Conservation (phyloP, 1,284 basidiomycete genomes). For the Butyriboletus appendiculatus region DNA sequence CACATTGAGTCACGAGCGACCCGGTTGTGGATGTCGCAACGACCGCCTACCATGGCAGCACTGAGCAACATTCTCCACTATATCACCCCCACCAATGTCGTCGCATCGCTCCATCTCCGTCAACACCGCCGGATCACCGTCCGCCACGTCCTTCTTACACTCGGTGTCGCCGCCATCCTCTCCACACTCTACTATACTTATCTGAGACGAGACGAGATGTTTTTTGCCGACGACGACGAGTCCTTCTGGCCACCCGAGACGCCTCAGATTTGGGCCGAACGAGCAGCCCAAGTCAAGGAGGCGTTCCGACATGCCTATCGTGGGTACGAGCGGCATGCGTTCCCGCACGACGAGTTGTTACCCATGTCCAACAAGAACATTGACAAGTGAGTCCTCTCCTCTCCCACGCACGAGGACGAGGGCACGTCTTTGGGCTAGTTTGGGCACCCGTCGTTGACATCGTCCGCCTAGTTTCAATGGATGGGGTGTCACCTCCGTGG, state of each 20-base stretch:
- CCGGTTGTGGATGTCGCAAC: too few relatives aligned
- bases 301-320: conserved; percentile 65
- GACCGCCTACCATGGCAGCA: too few relatives aligned
- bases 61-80: conserved; percentile 4
- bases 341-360: conserved; percentile 59
- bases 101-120: conserved; percentile 4
- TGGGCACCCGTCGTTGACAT: conserved; percentile 7
- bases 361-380: conserved; percentile 48
- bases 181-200: conserved; percentile 24
- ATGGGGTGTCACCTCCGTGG: conserved; percentile 85
- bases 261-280: conserved; percentile 45
- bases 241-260: conserved; percentile 24
- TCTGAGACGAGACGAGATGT: conserved; percentile 2
- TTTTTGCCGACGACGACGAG: conserved; percentile 5
- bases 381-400: conserved; percentile 49
- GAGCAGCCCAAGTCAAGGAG: conserved; percentile 57
- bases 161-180: conserved; percentile 23
- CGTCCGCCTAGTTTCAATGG: conserved; percentile 61
- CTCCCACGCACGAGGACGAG: not conserved
- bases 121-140: conserved; percentile 28
- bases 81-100: not conserved
- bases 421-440: not conserved
- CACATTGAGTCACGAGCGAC: too few relatives aligned
- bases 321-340: conserved; percentile 58
- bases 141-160: conserved; percentile 31